phyloP scores from a whole-genome alignment of 257 asterid species.

The Nicotiana sylvestris region DNA sequence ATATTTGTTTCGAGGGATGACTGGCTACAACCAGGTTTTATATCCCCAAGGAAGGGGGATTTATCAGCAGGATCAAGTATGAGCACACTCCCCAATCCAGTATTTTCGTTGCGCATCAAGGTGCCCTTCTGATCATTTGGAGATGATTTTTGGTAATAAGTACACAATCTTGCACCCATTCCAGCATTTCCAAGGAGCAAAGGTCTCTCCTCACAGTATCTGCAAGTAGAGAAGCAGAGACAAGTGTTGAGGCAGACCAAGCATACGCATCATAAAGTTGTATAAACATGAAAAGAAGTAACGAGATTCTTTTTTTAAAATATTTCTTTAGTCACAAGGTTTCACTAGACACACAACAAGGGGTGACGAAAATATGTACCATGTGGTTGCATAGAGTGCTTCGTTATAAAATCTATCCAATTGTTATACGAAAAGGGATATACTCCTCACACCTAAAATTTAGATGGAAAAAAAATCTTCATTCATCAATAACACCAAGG shows the following conservation, averaged over 20 bases:
- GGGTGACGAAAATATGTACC: neutral
- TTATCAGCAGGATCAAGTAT: slow-evolving; percentile 92
- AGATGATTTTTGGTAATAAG: slow-evolving; percentile 80
- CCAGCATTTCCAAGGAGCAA: slow-evolving; percentile 90
- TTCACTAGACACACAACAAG: neutral
- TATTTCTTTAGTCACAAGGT: neutral
- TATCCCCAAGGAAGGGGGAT: slow-evolving; percentile 97
- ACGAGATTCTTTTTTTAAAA: neutral
- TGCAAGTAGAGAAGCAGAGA: slow-evolving; percentile 26
- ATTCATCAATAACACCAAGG: slow-evolving; percentile 10
- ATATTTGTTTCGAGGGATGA: slow-evolving; percentile 93
- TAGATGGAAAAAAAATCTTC: neutral
- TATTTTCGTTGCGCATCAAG: slow-evolving; percentile 65
- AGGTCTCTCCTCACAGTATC: slow-evolving; percentile 99
- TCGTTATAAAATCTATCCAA: slow-evolving; percentile 5
- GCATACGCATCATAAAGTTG: neutral
- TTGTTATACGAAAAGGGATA: neutral
- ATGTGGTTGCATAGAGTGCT: slow-evolving; percentile 3
- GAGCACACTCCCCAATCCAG: slow-evolving; percentile 75
- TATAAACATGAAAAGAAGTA: neutral
- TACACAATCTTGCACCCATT: slow-evolving; percentile 97
- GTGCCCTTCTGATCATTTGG: slow-evolving; percentile 75
- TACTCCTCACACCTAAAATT: slow-evolving; percentile 5
- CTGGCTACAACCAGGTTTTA: slow-evolving; percentile 85
- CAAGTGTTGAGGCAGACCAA: neutral